phyloP scores from a whole-genome alignment of 768 basidiomycete genomes.

The Obba rivulosa region DNA sequence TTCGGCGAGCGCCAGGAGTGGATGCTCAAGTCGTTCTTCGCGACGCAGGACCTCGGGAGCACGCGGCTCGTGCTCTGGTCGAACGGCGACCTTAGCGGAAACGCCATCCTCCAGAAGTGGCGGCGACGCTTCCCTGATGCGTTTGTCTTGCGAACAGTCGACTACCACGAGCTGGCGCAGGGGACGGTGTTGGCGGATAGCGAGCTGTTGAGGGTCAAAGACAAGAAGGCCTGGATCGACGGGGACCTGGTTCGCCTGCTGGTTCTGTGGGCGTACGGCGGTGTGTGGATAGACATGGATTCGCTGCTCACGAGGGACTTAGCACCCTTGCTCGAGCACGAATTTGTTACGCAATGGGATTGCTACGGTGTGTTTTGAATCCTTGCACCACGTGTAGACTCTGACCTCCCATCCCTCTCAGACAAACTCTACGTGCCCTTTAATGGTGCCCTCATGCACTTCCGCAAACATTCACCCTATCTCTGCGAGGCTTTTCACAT shows the following conservation, averaged over 20 bases:
- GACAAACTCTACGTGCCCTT: constrained; percentile 74
- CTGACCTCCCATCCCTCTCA: constrained; percentile 19
- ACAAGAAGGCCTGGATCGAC: constrained; percentile 89
- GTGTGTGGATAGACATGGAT: constrained; percentile 98
- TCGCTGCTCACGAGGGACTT: constrained; percentile 86
- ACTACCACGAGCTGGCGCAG: constrained; percentile 59
- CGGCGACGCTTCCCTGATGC: constrained; percentile 58
- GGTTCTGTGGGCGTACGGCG: constrained; percentile 85
- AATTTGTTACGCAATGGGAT: constrained; percentile 99
- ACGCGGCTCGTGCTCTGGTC: constrained; percentile 86
- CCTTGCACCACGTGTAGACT: constrained; percentile 30
- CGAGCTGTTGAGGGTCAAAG: constrained; percentile 51
- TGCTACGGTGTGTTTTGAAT: constrained; percentile 73
- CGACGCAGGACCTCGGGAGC: constrained; percentile 70
- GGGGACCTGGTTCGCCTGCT: constrained; percentile 89
- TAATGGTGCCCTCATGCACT: constrained; percentile 95
- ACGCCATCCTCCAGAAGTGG: constrained; percentile 58
- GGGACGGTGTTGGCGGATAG: constrained; percentile 77
- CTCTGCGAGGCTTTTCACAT: constrained; percentile 95
- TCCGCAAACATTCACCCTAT: constrained; percentile 86
- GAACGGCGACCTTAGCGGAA: constrained; percentile 64
- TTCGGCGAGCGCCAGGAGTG: constrained; percentile 82
- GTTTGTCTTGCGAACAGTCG: constrained; percentile 65
- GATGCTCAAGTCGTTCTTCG: constrained; percentile 91
- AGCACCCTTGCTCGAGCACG: constrained; percentile 82